phyloP scores from a whole-genome alignment of 1,284 basidiomycete genomes.

The Sanguinoderma infundibulare region DNA sequence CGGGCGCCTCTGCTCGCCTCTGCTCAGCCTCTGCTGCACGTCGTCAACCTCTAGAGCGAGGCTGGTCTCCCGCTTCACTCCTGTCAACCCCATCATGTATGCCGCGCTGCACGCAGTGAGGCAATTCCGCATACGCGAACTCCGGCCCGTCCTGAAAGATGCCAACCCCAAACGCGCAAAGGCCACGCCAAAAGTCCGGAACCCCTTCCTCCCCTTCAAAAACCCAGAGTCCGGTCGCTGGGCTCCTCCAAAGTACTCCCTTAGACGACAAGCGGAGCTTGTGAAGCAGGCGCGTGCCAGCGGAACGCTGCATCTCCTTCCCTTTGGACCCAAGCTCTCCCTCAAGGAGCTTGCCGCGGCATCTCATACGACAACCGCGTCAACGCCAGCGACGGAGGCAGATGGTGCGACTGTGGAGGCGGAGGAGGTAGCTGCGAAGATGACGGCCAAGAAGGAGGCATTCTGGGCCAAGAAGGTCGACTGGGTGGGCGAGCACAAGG shows the following conservation, averaged over 20 bases:
- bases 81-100: constrained; percentile 6
- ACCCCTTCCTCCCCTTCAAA: constrained; percentile 71
- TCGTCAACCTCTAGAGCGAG: background rate
- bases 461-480: constrained; percentile 47
- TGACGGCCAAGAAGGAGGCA: constrained; percentile 13
- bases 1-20: background rate
- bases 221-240: constrained; percentile 67
- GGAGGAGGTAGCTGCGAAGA: background rate
- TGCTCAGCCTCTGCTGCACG: background rate
- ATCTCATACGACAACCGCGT: background rate
- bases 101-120: constrained; percentile 34
- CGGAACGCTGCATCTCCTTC: constrained; percentile 60
- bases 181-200: constrained; percentile 37
- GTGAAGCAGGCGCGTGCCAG: constrained; percentile 67
- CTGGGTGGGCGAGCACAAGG: constrained; percentile 62
- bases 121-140: constrained; percentile 36
- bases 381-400: background rate
- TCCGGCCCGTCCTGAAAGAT: constrained; percentile 21
- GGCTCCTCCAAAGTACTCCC: constrained; percentile 70
- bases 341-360: constrained; percentile 21
- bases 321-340: constrained; percentile 63
- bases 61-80: background rate
- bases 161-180: constrained; percentile 10
- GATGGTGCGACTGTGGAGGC: background rate
- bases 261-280: constrained; percentile 77